Evolutionary conservation across 208 protist genomes (phyloP), one percentile per base, ranked within the genome.

Genomic region (Leptomonas seymouri): DNA sequence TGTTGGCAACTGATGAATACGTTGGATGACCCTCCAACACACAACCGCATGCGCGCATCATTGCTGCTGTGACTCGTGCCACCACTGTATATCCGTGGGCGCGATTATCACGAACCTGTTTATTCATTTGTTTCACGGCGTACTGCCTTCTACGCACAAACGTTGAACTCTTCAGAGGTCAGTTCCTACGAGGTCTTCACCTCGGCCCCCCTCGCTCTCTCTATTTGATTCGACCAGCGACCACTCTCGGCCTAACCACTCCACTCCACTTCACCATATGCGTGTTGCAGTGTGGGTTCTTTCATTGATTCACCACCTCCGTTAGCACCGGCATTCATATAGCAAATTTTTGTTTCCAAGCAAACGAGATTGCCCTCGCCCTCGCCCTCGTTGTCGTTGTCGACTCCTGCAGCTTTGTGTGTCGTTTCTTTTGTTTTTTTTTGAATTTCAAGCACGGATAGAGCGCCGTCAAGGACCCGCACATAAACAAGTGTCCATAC

Each of bases 101-200:
- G 34, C 34, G n/a, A n/a, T n/a, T n/a, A n/a, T n/a, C n/a, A 44
- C 39, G 14, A 7, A 44, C 39, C 7, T 50, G 11, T 41, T 25
- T 28, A 36, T 31, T 42, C 21, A 34, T 39, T 20, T 41, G 5
- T 27, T 16, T 15, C 21, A 42, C 8, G 15, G 7, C 7, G 3
- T 2, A 16, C 7, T 15, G 8, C 31, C 8, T 41, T 7, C 39
- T 44, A 16, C 39, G 14, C 14, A 16, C 14, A 21, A 44, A 18
- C 28, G 1, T 20, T 6, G 20, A n/a, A n/a, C n/a, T n/a, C n/a
- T n/a, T n/a, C 36, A 60, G 41, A 21, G 18, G 48, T 25, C 31
- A 5, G n/a, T 62, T 56, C 14, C 15, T 36, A 49, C 63, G 71
- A 82, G 71, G 70, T 82, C 77, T 74, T 78, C 63, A 82, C 76